Conservation (phyloP, 169 alveolate species). For the Cryptosporidium canis region DNA sequence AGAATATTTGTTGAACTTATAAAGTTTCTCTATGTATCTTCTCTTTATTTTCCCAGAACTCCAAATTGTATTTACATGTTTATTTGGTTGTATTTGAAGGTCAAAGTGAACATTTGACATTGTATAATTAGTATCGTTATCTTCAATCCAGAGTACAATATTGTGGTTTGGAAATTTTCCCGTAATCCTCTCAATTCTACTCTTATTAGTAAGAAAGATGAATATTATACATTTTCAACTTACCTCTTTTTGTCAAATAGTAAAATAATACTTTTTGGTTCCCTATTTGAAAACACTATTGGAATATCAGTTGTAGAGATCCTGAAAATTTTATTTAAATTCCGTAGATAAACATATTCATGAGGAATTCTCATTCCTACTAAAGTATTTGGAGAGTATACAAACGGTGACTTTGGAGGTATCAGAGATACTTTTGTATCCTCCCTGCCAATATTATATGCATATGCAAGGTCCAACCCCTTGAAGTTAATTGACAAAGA, state of each 20-base stretch:
- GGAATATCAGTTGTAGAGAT: not conserved
- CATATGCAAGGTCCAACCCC: conserved; percentile 3
- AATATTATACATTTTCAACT: not conserved
- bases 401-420: not conserved
- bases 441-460: not conserved
- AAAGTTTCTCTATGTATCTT: not conserved
- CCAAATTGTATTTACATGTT: not conserved
- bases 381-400: not conserved
- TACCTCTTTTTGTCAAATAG: not conserved
- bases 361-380: not conserved
- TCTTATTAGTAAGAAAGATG: not conserved
- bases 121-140: not conserved
- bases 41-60: not conserved
- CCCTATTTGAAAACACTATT: not conserved
- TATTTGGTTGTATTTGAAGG: not conserved
- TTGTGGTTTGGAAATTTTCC: not conserved
- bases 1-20: not conserved
- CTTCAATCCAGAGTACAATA: not conserved
- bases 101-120: not conserved
- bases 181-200: not conserved
- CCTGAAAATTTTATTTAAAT: not conserved
- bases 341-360: not conserved
- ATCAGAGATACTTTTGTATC: not conserved
- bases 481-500: not conserved
- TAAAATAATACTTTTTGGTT: not conserved